Base-by-base conservation (phyloP, 2,329 filamentous ascomycete species). In the Ceratocystis huliohia region DNA sequence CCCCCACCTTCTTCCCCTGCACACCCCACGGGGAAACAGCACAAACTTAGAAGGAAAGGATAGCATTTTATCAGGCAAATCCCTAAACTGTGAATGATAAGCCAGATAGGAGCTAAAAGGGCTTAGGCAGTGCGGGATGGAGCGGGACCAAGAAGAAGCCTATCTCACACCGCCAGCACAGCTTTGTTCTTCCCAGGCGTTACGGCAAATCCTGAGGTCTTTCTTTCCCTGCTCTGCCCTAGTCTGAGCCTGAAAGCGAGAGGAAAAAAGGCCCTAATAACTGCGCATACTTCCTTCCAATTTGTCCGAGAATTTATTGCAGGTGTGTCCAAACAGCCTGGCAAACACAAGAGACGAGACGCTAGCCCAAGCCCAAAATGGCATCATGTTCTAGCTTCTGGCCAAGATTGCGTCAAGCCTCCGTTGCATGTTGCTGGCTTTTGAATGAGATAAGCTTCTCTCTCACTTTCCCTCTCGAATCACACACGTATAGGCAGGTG, bases 161-260 rank as follows among this genome's bases (percentile, higher is more conserved):
- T 33, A 57, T 57, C 53, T 57, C 53, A 57, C 53, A 57, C 53
- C 53, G 53, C 53, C 53, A 28, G 53, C 53, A 57, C 13, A 17
- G 28, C 17, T 33, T 57, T 30, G 25, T 33, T 5, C 7, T 57
- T 28, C 53, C 53, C 17, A 30, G 25, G 20, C 53, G 4, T 37
- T 57, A 57, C 28, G 10, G 53, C 17, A 57, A 33, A 57, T 57
- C 25, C 10, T 57, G 13, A 30, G 25, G 17, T 50, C 15, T 57
- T 57, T 25, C 17, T 33, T 57, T 7, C 53, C 53, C 28, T 30
- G 25, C 5, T 57, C 20, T 28, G 17, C 17, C 8, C 46, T 56
- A 22, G 20, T 57, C 25, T 53, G 48, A 25, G 25, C 20, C 25
- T 13, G 48, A 53, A 53, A 53, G 8, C 48, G 10, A 25, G 48